A percentile compares a stretch with the other conserved stretches of the same genome.
These are phyloP conservation scores for Vitis hybrid DNA, from an alignment of 177 flowering plant species.

Conservation along the genomic window DNA sequence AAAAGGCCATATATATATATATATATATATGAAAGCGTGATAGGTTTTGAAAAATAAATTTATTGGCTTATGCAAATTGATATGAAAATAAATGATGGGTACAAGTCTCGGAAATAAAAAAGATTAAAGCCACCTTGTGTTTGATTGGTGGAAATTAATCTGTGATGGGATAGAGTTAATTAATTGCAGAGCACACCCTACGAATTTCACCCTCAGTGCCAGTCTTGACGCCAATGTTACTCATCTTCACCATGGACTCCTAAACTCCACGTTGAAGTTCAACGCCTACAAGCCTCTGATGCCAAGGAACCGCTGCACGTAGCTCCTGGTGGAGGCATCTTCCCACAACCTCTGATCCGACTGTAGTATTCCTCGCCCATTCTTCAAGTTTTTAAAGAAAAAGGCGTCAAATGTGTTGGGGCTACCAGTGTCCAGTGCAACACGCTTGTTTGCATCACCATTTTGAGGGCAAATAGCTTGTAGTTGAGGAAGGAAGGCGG, in stretches of 20 bases:
- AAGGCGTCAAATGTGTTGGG: slow-evolving; percentile 35
- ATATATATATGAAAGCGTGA: too few species aligned
- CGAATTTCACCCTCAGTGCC: slow-evolving; percentile 64
- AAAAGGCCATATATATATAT: too few species aligned
- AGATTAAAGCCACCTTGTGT: too few species aligned
- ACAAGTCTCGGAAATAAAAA: too few species aligned
- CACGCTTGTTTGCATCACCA: slow-evolving; percentile 33
- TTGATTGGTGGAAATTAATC: too few species aligned
- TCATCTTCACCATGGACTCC: slow-evolving; percentile 69
- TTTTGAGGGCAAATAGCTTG: slow-evolving; percentile 42
- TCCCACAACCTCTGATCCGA: slow-evolving; percentile 38
- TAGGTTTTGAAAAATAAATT: too few species aligned
- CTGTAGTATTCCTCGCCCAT: slow-evolving; percentile 46
- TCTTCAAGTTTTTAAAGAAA: slow-evolving; percentile 41
- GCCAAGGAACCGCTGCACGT: too few species aligned
- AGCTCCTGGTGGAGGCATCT: too few species aligned
- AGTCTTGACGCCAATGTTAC: slow-evolving; percentile 57
- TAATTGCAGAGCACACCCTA: slow-evolving; percentile 44
- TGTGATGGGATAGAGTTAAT: neutral
- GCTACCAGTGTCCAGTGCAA: slow-evolving; percentile 48
- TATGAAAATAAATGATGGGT: too few species aligned
- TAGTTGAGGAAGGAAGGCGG: slow-evolving; percentile 41
- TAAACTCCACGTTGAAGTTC: too few species aligned
- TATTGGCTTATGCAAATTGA: too few species aligned
- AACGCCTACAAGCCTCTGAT: too few species aligned